phyloP scores from a whole-genome alignment of 768 basidiomycete species.

The Suillus sp. region DNA sequence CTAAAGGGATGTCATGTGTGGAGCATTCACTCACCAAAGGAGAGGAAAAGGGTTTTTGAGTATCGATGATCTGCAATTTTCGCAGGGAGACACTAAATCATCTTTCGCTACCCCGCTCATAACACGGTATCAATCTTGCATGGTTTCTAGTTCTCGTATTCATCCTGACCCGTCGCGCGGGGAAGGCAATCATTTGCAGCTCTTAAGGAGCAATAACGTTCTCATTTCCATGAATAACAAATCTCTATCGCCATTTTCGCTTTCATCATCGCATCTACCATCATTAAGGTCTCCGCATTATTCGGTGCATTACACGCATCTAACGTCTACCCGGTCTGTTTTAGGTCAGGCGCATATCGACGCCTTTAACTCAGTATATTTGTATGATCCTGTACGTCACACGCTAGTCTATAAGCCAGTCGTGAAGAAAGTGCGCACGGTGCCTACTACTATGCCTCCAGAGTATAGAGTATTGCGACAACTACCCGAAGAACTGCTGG shows the following conservation, averaged over 20 bases:
- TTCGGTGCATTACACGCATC: neutral
- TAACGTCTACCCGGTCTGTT: neutral
- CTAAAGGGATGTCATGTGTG: no score
- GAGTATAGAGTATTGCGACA: neutral
- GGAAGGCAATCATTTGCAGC: no score
- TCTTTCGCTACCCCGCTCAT: rapidly evolving
- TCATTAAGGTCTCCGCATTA: no score
- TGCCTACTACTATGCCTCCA: neutral
- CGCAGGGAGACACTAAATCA: neutral
- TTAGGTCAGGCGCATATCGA: rapidly evolving
- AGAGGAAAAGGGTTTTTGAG: neutral
- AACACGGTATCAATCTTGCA: no score
- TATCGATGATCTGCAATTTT: neutral
- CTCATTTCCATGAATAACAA: no score
- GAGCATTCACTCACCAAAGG: no score
- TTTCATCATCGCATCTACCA: no score
- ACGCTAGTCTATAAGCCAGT: neutral
- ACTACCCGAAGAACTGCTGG: no score
- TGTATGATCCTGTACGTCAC: rapidly evolving
- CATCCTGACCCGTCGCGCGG: no score
- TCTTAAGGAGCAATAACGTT: no score
- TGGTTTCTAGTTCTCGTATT: no score
- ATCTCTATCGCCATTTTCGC: no score
- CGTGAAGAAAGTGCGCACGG: neutral
- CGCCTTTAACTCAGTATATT: rapidly evolving